Evolutionary conservation across 768 basidiomycete genomes (phyloP), one percentile per base, ranked within the genome.

Genomic region (Gloeophyllum trabeum): DNA sequence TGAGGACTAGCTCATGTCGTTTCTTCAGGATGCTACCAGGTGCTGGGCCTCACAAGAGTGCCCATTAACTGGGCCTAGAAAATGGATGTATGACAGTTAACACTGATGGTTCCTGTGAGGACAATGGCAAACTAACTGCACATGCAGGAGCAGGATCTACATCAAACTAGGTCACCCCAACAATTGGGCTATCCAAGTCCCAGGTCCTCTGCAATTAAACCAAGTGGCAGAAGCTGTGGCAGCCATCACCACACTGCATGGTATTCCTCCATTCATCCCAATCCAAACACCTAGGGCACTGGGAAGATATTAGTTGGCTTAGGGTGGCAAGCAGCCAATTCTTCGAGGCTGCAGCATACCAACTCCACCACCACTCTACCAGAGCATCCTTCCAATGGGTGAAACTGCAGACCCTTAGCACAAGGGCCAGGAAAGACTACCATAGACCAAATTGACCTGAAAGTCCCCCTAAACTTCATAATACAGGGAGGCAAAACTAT

Each of bases 221-320:
- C 36, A 37, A 19, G 7, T 10, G 20, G 36, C 10, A 7, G 36
- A 37, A 37, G 10, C 20, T 10, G 36, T 21, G 20, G 36, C 20
- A 19, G 36, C 20, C 13, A 10, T 37, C 7, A 7, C 10, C 10
- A 7, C 12, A 12, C 36, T 37, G 10, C 36, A 37, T 7, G 12
- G 10, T 6, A 21, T 37, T 10, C 10, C 12, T 7, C 12, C 12
- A 5, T 26, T 16, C 4, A 12, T 2, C 0, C 39, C 46, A 0
- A 1, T 58, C 51, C 2, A 21, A 40, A 13, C 32, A 49, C 41
- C 35, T 49, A 0, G 4, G 22, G 0, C 35, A 37, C 1, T 51
- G 53, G 48, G 60, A 64, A 30, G 51, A 63, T 25, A 7, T 12
- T 0, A 60, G 62, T 0, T 66, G 48, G 51, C 52, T 56, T 0